These are phyloP conservation scores for Calocera cornea DNA, from an alignment of 768 basidiomycete genomes.

Conservation along the genomic window DNA sequence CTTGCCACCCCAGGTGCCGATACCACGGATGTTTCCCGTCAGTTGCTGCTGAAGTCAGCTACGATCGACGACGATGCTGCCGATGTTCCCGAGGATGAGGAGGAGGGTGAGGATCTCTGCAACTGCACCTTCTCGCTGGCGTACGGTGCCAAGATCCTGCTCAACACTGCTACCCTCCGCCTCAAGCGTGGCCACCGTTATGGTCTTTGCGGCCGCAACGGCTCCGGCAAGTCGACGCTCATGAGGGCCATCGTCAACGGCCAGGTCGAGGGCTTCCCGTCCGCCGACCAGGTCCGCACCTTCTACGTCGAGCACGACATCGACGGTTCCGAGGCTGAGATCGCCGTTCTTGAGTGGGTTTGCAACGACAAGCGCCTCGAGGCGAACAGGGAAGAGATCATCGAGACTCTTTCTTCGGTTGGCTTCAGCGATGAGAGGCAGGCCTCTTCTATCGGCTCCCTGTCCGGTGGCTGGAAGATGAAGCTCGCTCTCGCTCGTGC, in stretches of 20 bases:
- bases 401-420: conserved; percentile 74
- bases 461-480: conserved; percentile 99
- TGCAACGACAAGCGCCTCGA: conserved; percentile 70
- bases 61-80: conserved; percentile 57
- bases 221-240: conserved; percentile 67
- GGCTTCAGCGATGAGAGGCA: conserved; percentile 87
- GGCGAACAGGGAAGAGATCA: conserved; percentile 51
- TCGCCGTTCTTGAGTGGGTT: conserved; percentile 81
- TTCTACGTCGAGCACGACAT: conserved; percentile 99
- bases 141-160: conserved; percentile 95
- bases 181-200: conserved; percentile 98
- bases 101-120: conserved; percentile 96
- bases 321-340: conserved; percentile 86
- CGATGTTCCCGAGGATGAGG: conserved; percentile 70
- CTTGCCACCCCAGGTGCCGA: conserved; percentile 54
- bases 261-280: conserved; percentile 97
- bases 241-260: conserved; percentile 27
- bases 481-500: conserved; percentile 94
- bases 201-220: conserved; percentile 96
- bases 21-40: conserved; percentile 50
- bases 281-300: conserved; percentile 90
- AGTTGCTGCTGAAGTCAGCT: conserved; percentile 86
- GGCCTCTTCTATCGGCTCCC: conserved; percentile 65
- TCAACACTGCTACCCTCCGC: conserved; percentile 91
- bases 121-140: conserved; percentile 98